A percentile compares a stretch with the other conserved stretches of the same genome.
These are phyloP conservation scores for Mycena indigotica DNA, from an alignment of 768 basidiomycete species.

Conservation along the genomic window DNA sequence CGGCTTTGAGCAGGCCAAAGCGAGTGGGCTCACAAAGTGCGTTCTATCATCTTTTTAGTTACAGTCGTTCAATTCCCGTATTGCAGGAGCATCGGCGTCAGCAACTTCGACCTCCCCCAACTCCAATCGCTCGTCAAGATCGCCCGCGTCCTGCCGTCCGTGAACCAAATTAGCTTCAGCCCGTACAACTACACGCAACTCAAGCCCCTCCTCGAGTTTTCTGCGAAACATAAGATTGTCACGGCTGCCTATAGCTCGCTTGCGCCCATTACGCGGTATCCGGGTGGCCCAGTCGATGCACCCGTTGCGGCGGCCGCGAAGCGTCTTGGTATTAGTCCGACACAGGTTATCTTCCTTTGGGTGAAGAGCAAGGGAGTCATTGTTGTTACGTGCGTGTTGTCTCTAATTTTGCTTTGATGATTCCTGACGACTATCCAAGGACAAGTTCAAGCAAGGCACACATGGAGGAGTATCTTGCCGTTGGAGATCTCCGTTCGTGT, in stretches of 20 bases:
- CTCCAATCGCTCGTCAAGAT: conserved; percentile 56
- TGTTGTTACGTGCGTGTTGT: conserved; percentile 60
- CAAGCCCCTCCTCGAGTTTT: conserved; percentile 50
- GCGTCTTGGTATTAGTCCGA: conserved; percentile 57
- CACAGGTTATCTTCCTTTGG: conserved; percentile 73
- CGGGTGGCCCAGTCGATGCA: conserved; percentile 68
- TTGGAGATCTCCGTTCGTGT: conserved; percentile 56
- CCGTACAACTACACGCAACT: conserved; percentile 59
- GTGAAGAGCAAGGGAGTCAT: conserved; percentile 65
- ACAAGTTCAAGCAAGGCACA: conserved; percentile 63
- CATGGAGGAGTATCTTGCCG: conserved; percentile 67
- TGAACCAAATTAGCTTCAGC: conserved; percentile 66
- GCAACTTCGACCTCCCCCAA: conserved; percentile 61
- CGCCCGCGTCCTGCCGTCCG: conserved; percentile 61
- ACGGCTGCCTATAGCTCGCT: conserved; percentile 61
- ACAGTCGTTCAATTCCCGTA: too few species aligned
- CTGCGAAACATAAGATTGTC: conserved; percentile 51
- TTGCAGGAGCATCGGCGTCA: conserved; percentile 75
- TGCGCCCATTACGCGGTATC: conserved; percentile 58
- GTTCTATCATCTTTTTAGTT: too few species aligned
- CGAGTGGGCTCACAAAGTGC: conserved; percentile 46
- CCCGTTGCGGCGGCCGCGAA: conserved; percentile 55
- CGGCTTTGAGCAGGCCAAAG: conserved; percentile 38
- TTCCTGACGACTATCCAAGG: conserved; percentile 32
- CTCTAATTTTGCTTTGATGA: not conserved